Percentiles rank a stretch among this genome's conserved stretches.
Evolutionary conservation across 345 rosid genomes (phyloP).

Genomic region (Gossypium ekmanianum): DNA sequence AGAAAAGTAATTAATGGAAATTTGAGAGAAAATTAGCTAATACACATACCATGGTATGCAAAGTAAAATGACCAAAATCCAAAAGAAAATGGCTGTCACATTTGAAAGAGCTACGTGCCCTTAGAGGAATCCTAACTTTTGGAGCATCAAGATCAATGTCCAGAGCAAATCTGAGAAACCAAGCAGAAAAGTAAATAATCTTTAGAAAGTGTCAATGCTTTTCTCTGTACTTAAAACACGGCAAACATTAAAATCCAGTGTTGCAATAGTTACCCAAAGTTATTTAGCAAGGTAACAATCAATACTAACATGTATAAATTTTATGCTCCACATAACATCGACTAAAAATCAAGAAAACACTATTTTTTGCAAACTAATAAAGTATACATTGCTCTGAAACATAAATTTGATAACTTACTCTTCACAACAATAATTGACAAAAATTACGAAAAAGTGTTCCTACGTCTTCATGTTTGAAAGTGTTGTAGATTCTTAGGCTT

Average conservation of each 20-base stretch:
- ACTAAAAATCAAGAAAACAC: neutral
- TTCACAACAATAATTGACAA: neutral
- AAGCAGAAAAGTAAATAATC: slow-evolving; percentile 22
- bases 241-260: neutral
- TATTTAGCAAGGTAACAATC: neutral
- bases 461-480: neutral
- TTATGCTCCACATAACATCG: neutral
- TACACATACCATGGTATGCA: slow-evolving; percentile 70
- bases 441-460: neutral
- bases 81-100: slow-evolving; percentile 80
- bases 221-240: neutral
- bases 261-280: neutral
- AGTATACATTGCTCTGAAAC: neutral
- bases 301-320: neutral
- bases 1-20: slow-evolving; percentile 19
- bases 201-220: neutral
- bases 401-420: neutral
- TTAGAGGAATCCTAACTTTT: slow-evolving; percentile 86
- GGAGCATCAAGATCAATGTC: slow-evolving; percentile 99
- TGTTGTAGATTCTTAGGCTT: too few species aligned
- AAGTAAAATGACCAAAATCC: slow-evolving; percentile 95
- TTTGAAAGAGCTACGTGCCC: slow-evolving; percentile 51
- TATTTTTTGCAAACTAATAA: neutral
- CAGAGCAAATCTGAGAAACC: slow-evolving; percentile 76
- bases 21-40: slow-evolving; percentile 13